Base-by-base conservation (phyloP, 1,284 basidiomycete genomes). In the Cryptococcus maquisensis region DNA sequence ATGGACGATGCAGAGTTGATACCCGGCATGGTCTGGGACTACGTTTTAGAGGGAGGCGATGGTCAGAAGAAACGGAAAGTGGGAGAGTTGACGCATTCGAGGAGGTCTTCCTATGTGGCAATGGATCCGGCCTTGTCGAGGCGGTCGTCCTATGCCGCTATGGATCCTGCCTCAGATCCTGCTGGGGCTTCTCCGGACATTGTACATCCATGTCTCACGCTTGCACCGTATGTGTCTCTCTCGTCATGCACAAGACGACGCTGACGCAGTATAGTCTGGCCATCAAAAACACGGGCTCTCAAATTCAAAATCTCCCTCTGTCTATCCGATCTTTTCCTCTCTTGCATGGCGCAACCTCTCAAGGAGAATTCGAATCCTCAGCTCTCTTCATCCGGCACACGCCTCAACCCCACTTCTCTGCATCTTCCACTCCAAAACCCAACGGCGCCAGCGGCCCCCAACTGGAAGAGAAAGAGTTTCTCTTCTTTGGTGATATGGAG, bases 401-500 rank as follows among this genome's bases (percentile, higher is more conserved):
- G 12, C 12, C 64, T 68, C 49, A 64, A 71, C 28, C 64, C 64
- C 12, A 28, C 43, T 18, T 18, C 28, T 46, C 16, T 32, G 28
- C 28, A 32, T 10, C 28, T 16, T 24, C 24, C 23, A 4, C 10
- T 28, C 44, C 21, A 46, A n/a, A 28, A 15, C 7, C 24, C 45
- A 13, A n/a, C 40, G 20, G 9, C 41, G 13, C 15, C 16, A 16
- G 16, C 44, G n/a, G 41, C 20, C 35, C 44, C 3, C 21, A 37
- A 10, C 50, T 48, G 13, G 36, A 46, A 10, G 59, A 60, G 6
- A 46, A 57, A n/a, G 71, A 75, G 52, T 68, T 77, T 43, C 52
- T 77, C 10, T 77, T 77, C 59, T 75, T 73, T 48, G 75, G 75
- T 8, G 75, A 77, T 58, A 47, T 75, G 16, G 73, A 74, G 52